Base-by-base conservation (phyloP, 495 filamentous ascomycete genomes). In the Acidiella bohemica region DNA sequence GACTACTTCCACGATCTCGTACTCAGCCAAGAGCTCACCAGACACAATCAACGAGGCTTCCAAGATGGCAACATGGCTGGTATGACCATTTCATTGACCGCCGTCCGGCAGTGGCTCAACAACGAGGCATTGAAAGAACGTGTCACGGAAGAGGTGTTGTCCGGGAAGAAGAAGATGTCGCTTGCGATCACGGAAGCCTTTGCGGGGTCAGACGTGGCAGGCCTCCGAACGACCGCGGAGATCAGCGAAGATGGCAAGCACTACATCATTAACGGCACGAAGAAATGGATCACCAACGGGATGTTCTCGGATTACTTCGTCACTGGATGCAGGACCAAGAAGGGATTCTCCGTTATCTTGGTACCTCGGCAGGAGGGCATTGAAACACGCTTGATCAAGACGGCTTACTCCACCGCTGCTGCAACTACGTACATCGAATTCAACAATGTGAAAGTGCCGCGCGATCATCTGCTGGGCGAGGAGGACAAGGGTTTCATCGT, bases 281-380 rank as follows among this genome's bases (percentile, higher is more conserved):
- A 88, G 69, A 88, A 88, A 63, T 92, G 84, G 83, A 88, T 88
- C 62, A 93, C 84, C 27, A 93, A 93, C 66, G 84, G 83, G 43
- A 76, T 76, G 61, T 88, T 75, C 58, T 67, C 65, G 49, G 82
- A 88, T 58, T 88, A 86, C 63, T 92, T 92, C 54, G 80, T 88
- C 35, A 76, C 72, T 13, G 84, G 76, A 24, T 85, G 84, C 55
- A 74, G 73, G 50, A 93, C 84, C 2, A 78, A 76, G 32, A 88
- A 88, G 63, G 84, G 81, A 16, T 76, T 87, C 44, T 76, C 72
- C 2, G 83, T 93, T 6, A 59, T 93, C 1, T 62, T 93, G 38
- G 79, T 93, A 44, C 71, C 76, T 42, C 71, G 81, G 40, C 68
- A 70, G 33, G 81, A 83, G 44, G 64, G 62, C 9, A 68, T 78